These are phyloP conservation scores for Luzula sylvatica DNA, from an alignment of 176 grass and related monocot genomes.

Conservation along the genomic window DNA sequence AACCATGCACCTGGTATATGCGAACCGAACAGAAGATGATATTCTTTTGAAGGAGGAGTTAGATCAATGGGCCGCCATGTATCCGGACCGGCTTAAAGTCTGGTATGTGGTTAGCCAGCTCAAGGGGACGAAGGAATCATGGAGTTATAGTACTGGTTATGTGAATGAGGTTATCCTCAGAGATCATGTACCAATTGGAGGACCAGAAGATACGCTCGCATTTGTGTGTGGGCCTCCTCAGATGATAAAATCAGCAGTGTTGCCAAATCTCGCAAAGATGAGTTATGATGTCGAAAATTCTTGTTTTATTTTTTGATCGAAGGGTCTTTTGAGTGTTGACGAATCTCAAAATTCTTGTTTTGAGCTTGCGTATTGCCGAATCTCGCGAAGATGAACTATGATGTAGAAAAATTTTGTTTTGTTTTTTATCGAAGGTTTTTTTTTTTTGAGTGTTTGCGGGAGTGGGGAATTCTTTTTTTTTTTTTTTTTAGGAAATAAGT, in stretches of 20 bases:
- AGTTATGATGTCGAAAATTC: slow-evolving; percentile 36
- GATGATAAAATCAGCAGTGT: slow-evolving; percentile 63
- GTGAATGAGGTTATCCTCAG: slow-evolving; percentile 38
- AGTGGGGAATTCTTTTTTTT: too few relatives aligned
- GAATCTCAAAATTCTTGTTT: too few relatives aligned
- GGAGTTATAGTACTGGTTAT: slow-evolving; percentile 44
- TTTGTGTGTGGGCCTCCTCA: slow-evolving; percentile 63
- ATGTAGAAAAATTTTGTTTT: slow-evolving; percentile 34
- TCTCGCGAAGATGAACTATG: slow-evolving; percentile 73
- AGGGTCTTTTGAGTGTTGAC: not conserved
- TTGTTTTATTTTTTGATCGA: slow-evolving; percentile 42
- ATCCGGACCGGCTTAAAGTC: slow-evolving; percentile 58
- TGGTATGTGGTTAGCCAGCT: slow-evolving; percentile 56
- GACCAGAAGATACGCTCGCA: slow-evolving; percentile 30
- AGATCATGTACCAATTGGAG: slow-evolving; percentile 53
- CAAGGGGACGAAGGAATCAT: slow-evolving; percentile 14
- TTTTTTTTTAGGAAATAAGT: too few relatives aligned
- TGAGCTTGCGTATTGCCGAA: slow-evolving; percentile 50
- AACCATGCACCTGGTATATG: slow-evolving; percentile 76
- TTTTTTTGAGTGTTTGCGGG: too few relatives aligned
- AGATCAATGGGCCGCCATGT: slow-evolving; percentile 31
- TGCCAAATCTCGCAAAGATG: slow-evolving; percentile 75
- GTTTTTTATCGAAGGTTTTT: slow-evolving; percentile 40
- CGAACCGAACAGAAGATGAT: slow-evolving; percentile 67
- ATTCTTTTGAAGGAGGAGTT: slow-evolving; percentile 59